Conservation (phyloP, 176 grass and related monocot genomes). For the Avena eriantha region DNA sequence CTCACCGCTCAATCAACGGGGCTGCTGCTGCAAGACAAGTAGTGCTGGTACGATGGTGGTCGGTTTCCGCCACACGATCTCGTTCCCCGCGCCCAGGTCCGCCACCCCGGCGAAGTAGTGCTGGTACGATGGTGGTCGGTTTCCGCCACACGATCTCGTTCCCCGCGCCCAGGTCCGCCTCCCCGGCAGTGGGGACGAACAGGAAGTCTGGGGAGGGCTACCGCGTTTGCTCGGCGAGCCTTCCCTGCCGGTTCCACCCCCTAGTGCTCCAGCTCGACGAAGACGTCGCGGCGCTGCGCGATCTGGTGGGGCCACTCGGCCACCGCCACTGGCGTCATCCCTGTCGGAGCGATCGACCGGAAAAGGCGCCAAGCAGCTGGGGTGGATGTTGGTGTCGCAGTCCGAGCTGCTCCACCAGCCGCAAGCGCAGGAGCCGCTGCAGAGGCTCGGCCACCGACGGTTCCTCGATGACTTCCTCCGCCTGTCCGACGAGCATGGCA, state of each 20-base stretch:
- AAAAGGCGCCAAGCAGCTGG: too few species aligned
- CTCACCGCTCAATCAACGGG: not conserved
- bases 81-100: slow-evolving; percentile 57
- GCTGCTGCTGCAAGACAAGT: not conserved
- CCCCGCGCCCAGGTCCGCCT: slow-evolving; percentile 43
- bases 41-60: slow-evolving; percentile 32
- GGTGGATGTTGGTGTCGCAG: too few species aligned
- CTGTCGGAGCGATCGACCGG: too few species aligned
- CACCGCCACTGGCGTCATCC: too few species aligned
- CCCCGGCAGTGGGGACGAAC: not conserved
- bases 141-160: slow-evolving; percentile 78
- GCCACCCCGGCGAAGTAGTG: not conserved
- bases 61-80: slow-evolving; percentile 68
- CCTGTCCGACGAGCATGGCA: too few species aligned
- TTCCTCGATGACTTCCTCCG: too few species aligned
- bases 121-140: slow-evolving; percentile 38
- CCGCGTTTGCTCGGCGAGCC: slow-evolving; percentile 64
- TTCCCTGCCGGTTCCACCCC: slow-evolving; percentile 77
- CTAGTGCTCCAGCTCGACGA: slow-evolving; percentile 67
- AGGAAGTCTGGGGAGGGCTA: slow-evolving; percentile 49
- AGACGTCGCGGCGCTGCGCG: slow-evolving; percentile 54
- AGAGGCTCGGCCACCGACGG: too few species aligned
- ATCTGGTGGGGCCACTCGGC: slow-evolving; percentile 30
- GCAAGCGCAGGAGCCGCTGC: too few species aligned
- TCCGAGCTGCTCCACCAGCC: too few species aligned